phyloP scores from a whole-genome alignment of 2,329 filamentous ascomycete species.

The Cladosporium sp. region DNA sequence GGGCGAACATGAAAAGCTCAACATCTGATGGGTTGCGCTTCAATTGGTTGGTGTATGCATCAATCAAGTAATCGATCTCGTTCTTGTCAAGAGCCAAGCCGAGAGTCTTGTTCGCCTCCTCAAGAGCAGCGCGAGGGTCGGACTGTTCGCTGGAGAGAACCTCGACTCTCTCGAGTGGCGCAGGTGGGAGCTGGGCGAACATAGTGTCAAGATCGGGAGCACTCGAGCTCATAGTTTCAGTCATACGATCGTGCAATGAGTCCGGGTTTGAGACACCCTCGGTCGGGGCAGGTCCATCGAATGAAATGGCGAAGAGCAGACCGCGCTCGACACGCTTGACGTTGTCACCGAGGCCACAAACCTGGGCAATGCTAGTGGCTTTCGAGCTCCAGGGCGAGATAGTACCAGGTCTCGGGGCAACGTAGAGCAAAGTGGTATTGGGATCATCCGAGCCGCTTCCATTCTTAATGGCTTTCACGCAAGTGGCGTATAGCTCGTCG shows the following conservation, averaged over 20 bases:
- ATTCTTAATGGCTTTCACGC: slow-evolving; percentile 46
- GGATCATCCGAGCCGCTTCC: slow-evolving; percentile 47
- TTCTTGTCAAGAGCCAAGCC: slow-evolving; percentile 82
- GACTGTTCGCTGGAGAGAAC: slow-evolving; percentile 40
- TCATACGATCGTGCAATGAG: slow-evolving; percentile 89
- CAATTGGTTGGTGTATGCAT: slow-evolving; percentile 65
- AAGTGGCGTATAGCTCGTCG: slow-evolving; percentile 41
- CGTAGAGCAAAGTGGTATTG: slow-evolving; percentile 60
- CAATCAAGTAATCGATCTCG: slow-evolving; percentile 92
- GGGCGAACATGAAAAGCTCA: slow-evolving; percentile 98
- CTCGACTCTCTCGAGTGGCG: slow-evolving; percentile 69
- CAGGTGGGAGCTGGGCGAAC: slow-evolving; percentile 67
- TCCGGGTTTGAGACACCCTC: slow-evolving; percentile 60
- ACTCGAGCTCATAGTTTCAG: slow-evolving; percentile 67
- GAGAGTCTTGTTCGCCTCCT: slow-evolving; percentile 76
- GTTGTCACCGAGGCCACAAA: slow-evolving; percentile 73
- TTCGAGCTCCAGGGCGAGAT: slow-evolving; percentile 97
- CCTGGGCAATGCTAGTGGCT: slow-evolving; percentile 87
- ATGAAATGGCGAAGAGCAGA: slow-evolving; percentile 65
- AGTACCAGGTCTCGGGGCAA: slow-evolving; percentile 73
- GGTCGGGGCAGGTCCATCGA: slow-evolving; percentile 39
- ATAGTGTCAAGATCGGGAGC: slow-evolving; percentile 69
- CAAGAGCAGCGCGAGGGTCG: slow-evolving; percentile 68
- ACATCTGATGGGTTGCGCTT: slow-evolving; percentile 75
- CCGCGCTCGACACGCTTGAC: slow-evolving; percentile 82